phyloP scores from a whole-genome alignment of 2,329 filamentous ascomycete genomes.

The Verruconis gallopava region DNA sequence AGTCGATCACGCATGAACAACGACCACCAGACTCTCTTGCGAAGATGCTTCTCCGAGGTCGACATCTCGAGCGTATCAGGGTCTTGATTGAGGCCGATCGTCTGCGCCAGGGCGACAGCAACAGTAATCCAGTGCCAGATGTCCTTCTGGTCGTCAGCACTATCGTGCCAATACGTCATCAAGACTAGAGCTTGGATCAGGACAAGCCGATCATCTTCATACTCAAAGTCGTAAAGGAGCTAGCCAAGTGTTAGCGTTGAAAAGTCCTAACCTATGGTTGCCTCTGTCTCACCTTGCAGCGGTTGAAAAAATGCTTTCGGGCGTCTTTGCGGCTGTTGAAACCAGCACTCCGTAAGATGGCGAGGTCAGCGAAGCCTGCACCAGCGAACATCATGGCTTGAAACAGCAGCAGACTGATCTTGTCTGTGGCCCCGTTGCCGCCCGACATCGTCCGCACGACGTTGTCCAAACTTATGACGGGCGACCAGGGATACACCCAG shows the following conservation, averaged over 20 bases:
- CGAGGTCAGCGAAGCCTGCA: conserved; percentile 10
- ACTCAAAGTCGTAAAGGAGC: conserved; percentile 16
- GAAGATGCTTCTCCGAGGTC: conserved; percentile 51
- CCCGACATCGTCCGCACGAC: conserved; percentile 12
- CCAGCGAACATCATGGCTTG: conserved; percentile 16
- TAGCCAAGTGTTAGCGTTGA: conserved; percentile 2
- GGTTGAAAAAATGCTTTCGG: conserved; percentile 12
- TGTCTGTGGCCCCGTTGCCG: not conserved
- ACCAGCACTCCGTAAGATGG: conserved; percentile 12
- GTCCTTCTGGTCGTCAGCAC: conserved; percentile 57
- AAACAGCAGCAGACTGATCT: conserved; percentile 14
- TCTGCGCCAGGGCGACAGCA: conserved; percentile 65
- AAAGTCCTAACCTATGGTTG: not conserved
- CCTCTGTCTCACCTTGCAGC: conserved; percentile 12
- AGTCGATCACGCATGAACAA: conserved; percentile 71
- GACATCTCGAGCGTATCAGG: conserved; percentile 55
- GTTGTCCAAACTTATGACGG: conserved; percentile 14
- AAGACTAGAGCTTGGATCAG: conserved; percentile 15
- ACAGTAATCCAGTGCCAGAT: conserved; percentile 86
- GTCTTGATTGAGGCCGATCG: conserved; percentile 66
- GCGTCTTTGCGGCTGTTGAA: conserved; percentile 12
- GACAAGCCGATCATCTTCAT: conserved; percentile 12
- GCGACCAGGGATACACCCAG: conserved; percentile 13
- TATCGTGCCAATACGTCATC: conserved; percentile 11
- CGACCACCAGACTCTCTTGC: conserved; percentile 81